Conservation (phyloP, 768 basidiomycete genomes). For the Arthromyces matolae region DNA sequence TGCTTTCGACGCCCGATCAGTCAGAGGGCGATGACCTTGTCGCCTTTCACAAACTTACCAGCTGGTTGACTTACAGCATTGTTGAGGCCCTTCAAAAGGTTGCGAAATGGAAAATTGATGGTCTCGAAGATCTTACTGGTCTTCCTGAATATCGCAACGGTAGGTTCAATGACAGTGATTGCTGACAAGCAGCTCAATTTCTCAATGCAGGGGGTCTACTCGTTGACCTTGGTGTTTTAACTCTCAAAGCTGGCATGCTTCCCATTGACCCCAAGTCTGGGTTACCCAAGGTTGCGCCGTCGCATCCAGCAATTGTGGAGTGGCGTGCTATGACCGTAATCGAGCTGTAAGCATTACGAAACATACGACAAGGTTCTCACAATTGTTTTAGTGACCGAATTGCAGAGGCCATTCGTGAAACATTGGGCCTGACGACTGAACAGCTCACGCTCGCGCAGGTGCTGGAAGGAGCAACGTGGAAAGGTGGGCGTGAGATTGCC, state of each 20-base stretch:
- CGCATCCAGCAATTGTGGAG: constrained; percentile 90
- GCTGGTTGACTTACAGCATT: constrained; percentile 90
- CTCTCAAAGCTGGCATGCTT: constrained; percentile 56
- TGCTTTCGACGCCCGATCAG: constrained; percentile 27
- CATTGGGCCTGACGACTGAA: constrained; percentile 45
- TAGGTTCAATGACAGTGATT: constrained; percentile 18
- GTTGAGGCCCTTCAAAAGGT: constrained; percentile 78
- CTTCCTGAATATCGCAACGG: constrained; percentile 96
- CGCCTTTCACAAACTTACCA: constrained; percentile 94
- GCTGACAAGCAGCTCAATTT: not conserved
- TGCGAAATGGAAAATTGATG: constrained; percentile 79
- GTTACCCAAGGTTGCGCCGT: constrained; percentile 64
- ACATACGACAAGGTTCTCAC: not conserved
- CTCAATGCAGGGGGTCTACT: constrained; percentile 70
- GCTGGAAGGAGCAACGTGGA: constrained; percentile 95
- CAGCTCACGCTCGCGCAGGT: constrained; percentile 81
- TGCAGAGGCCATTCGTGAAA: constrained; percentile 60
- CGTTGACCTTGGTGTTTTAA: constrained; percentile 77
- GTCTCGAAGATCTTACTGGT: constrained; percentile 83
- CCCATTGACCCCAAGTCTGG: constrained; percentile 45
- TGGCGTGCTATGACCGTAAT: constrained; percentile 97
- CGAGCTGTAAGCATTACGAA: constrained; percentile 58
- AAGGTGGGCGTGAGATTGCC: constrained; percentile 92
- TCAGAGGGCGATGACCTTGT: constrained; percentile 69
- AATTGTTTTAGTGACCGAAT: constrained; percentile 66